phyloP scores from a whole-genome alignment of 495 filamentous ascomycete species.

The Penicillium parvum region DNA sequence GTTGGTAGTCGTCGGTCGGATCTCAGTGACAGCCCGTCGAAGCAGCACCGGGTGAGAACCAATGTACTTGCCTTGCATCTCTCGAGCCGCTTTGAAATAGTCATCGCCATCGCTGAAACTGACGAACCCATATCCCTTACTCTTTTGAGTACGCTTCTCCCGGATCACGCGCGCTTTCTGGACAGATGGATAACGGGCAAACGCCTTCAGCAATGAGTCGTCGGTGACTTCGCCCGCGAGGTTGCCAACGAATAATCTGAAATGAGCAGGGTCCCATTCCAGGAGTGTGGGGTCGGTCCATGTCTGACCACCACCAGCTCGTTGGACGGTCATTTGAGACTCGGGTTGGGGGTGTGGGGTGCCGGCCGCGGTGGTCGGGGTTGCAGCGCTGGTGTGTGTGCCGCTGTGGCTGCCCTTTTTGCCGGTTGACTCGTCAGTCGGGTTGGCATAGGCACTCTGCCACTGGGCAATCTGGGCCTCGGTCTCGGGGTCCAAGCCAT shows the following conservation, averaged over 20 bases:
- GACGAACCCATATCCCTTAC: slow-evolving; percentile 93
- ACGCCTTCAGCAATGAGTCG: slow-evolving; percentile 90
- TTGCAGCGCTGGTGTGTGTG: slow-evolving; percentile 42
- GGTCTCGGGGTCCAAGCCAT: slow-evolving; percentile 73
- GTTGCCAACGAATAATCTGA: slow-evolving; percentile 93
- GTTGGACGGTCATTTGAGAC: slow-evolving; percentile 67
- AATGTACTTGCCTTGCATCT: slow-evolving; percentile 99
- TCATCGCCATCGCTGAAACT: slow-evolving; percentile 94
- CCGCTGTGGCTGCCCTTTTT: slow-evolving; percentile 21
- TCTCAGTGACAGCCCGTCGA: slow-evolving; percentile 83
- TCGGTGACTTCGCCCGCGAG: slow-evolving; percentile 98
- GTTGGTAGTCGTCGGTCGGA: slow-evolving; percentile 58
- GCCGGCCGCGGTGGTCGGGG: slow-evolving; percentile 32
- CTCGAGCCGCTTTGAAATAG: slow-evolving; percentile 88
- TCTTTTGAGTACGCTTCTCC: slow-evolving; percentile 93
- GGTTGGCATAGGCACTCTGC: slow-evolving; percentile 81
- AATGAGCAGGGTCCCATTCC: slow-evolving; percentile 95
- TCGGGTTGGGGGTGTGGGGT: slow-evolving; percentile 41
- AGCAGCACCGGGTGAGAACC: slow-evolving; percentile 89
- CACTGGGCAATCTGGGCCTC: slow-evolving; percentile 94
- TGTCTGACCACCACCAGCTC: slow-evolving; percentile 80
- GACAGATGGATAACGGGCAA: slow-evolving; percentile 79
- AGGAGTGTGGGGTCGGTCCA: slow-evolving; percentile 84
- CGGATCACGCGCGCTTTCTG: slow-evolving; percentile 92
- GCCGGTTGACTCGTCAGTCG: slow-evolving; percentile 22